Percentiles rank a stretch among this genome's conserved stretches.
Evolutionary conservation across 176 grass and related monocot genomes (phyloP).

Genomic region (Avena sativa): DNA sequence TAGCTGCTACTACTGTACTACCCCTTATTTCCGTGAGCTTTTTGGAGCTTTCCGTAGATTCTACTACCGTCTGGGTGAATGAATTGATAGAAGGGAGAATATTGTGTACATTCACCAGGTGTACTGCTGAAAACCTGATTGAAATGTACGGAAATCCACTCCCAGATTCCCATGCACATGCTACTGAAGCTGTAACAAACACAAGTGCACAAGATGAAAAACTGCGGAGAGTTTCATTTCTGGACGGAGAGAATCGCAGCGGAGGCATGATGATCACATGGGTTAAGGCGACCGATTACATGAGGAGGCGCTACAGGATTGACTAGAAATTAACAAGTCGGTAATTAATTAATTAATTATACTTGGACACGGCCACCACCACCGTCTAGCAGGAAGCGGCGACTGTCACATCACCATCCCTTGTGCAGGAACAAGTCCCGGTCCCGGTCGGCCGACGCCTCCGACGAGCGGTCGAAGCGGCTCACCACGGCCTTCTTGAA

Average conservation of each 20-base stretch:
- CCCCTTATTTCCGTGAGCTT: neutral
- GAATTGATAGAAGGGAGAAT: conserved; percentile 26
- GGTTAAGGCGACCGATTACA: conserved; percentile 8
- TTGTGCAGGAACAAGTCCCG: conserved; percentile 60
- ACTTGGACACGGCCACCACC: conserved; percentile 39
- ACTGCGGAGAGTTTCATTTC: neutral
- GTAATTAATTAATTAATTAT: neutral
- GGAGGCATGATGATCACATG: conserved; percentile 13
- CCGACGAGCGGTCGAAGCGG: conserved; percentile 59
- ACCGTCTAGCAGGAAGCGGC: conserved; percentile 36
- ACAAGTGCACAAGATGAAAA: neutral
- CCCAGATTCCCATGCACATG: neutral
- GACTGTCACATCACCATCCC: conserved; percentile 57
- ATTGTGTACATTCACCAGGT: conserved; percentile 14
- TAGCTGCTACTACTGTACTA: no score
- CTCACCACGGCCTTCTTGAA: conserved; percentile 74
- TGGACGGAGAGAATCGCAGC: neutral
- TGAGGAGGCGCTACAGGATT: neutral
- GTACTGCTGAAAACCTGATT: neutral
- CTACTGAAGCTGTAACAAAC: neutral
- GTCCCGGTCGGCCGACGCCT: conserved; percentile 32
- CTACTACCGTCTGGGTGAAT: neutral
- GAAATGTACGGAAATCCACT: conserved; percentile 1
- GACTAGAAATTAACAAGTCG: neutral
- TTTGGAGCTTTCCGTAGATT: conserved; percentile 25